Evolutionary conservation across 768 basidiomycete species (phyloP), one percentile per base, ranked within the genome.

Genomic region (Chalciporus pseudorubinellus): DNA sequence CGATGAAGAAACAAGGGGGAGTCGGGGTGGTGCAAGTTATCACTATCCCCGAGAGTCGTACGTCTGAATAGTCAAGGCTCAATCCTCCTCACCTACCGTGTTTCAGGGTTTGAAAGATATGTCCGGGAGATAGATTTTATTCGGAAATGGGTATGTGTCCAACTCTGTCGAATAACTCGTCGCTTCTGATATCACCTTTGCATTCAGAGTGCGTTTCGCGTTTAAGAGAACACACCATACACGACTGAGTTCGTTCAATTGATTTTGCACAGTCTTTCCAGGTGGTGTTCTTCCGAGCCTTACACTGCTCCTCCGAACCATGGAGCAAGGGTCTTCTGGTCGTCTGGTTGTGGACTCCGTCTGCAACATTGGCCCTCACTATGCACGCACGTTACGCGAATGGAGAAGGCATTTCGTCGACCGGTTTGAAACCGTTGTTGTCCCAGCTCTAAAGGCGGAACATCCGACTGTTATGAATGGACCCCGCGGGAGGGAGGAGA

Each of bases 351-450:
- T 87, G 22, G 87, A 88, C 56, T 80, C 80, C 20, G 73, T 87
- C 11, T 74, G 74, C 7, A 89, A 89, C 70, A 87, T 89, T 58
- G 85, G 85, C 2, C 82, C 83, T 24, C 83, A 89, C 62, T 90
- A 89, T 64, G 82, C 87, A 9, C 82, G 87, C n/a, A 89, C 89
- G 13, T 74, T 91, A 7, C 77, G 88, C 19, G 87, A 89, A 70
- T 91, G 89, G 89, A 72, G 82, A 11, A 64, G 69, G 21, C 74
- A 84, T 9, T 90, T 90, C 69, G 60, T 80, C 43, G 68, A 70
- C 19, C 69, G 72, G 22, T 92, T 87, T 60, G 80, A 83, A 26
- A 67, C 64, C 11, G 72, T 78, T 26, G 80, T 89, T 46, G 76
- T 77, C 2, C 83, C 84, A 4, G 77, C 84, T 0, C 68, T 90